phyloP scores from a whole-genome alignment of 495 filamentous ascomycete species.

The Penicillium malachiteum region DNA sequence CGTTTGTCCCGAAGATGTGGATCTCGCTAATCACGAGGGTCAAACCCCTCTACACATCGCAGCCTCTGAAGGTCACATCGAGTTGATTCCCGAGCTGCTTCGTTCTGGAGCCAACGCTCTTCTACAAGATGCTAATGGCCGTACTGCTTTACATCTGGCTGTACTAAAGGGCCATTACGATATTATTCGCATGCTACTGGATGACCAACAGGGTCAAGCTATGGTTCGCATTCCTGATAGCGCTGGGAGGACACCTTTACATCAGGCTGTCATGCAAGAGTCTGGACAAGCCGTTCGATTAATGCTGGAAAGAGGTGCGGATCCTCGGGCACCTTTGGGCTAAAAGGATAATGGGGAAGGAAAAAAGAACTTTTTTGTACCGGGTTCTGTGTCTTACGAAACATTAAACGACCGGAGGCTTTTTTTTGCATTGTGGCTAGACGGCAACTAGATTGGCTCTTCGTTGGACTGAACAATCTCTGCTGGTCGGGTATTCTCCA shows the following conservation, averaged over 20 bases:
- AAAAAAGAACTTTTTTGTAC: neutral
- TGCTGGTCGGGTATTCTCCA: neutral
- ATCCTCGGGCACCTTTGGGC: neutral
- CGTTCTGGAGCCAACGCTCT: neutral
- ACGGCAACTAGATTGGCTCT: neutral
- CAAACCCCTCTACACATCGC: constrained; percentile 3
- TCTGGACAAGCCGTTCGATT: neutral
- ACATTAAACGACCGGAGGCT: no score
- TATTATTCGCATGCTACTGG: neutral
- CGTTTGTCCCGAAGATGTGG: constrained; percentile 1
- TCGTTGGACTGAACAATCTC: neutral
- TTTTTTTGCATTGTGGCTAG: neutral
- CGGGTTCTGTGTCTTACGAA: neutral
- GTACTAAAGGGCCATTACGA: neutral
- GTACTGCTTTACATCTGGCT: constrained; percentile 1
- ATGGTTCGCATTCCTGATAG: neutral
- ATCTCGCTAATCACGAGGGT: neutral
- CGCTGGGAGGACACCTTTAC: neutral
- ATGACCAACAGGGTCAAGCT: neutral
- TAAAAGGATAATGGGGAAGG: neutral
- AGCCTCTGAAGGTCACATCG: neutral
- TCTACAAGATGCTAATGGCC: neutral
- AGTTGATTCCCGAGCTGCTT: neutral
- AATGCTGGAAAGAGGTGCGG: neutral
- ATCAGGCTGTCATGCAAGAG: neutral